Conservation (phyloP, 768 basidiomycete genomes). For the Hydnomerulius pinastri region DNA sequence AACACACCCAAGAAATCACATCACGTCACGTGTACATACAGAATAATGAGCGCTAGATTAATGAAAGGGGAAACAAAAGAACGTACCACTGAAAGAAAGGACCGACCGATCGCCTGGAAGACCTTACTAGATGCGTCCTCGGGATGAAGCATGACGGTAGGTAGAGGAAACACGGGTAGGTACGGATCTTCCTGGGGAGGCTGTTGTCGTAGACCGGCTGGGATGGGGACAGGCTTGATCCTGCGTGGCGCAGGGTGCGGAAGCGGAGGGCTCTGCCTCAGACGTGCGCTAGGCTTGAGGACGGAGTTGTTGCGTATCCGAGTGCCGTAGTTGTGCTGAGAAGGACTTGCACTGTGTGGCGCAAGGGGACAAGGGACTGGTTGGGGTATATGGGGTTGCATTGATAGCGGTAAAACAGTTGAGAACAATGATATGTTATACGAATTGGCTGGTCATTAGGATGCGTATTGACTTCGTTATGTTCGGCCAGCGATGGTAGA, state of each 20-base stretch:
- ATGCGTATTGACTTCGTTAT: constrained; percentile 6
- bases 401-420: constrained; percentile 2
- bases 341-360: constrained; percentile 8
- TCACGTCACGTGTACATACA: constrained; percentile 18
- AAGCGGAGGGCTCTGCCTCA: constrained; percentile 45
- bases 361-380: constrained; percentile 1
- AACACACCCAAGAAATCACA: constrained; percentile 11
- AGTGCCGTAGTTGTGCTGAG: constrained; percentile 50
- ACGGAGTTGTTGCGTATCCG: constrained; percentile 53
- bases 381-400: constrained; percentile 17
- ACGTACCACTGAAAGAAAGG: constrained; percentile 74
- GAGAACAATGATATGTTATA: constrained; percentile 15
- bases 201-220: constrained; percentile 20
- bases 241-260: constrained; percentile 34
- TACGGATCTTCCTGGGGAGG: constrained; percentile 17
- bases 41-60: constrained; percentile 17
- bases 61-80: neutral
- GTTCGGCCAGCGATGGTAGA: constrained; percentile 34
- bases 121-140: constrained; percentile 75
- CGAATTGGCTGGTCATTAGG: constrained; percentile 22
- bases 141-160: constrained; percentile 65
- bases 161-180: constrained; percentile 56
- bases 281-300: constrained; percentile 54
- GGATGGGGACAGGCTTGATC: constrained; percentile 33
- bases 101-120: constrained; percentile 70